These are phyloP conservation scores for Emericellopsis terricola DNA, from an alignment of 495 filamentous ascomycete genomes.

Conservation along the genomic window DNA sequence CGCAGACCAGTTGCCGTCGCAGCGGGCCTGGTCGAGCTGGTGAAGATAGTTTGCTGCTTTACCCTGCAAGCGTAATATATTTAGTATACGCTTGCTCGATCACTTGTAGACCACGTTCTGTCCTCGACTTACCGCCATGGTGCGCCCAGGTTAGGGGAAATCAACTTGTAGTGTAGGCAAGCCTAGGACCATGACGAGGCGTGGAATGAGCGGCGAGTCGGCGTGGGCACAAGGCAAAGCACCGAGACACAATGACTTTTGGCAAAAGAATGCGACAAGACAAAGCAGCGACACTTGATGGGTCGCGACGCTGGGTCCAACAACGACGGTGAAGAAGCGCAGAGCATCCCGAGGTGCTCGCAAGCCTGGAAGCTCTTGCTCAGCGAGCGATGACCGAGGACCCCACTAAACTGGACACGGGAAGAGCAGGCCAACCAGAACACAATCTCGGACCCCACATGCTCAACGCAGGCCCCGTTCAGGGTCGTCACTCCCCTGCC, in stretches of 20 bases:
- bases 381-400: background rate
- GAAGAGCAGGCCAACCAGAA: background rate
- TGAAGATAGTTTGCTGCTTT: conserved; percentile 70
- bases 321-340: background rate
- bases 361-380: background rate
- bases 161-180: too few relatives aligned
- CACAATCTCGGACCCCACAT: background rate
- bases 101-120: background rate
- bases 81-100: background rate
- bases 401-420: background rate
- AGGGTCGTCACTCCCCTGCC: conserved; percentile 3
- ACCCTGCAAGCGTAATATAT: conserved; percentile 19
- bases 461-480: background rate
- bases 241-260: too few relatives aligned
- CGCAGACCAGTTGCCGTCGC: conserved; percentile 73
- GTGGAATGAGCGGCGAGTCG: too few relatives aligned
- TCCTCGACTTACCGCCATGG: conserved; percentile 1
- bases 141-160: conserved; percentile 1
- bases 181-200: too few relatives aligned
- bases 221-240: too few relatives aligned
- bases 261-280: background rate
- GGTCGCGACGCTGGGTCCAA: background rate
- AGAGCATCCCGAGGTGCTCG: background rate
- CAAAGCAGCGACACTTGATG: background rate
- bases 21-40: conserved; percentile 70